These are phyloP conservation scores for Betula pendula DNA, from an alignment of 306 rosid species.

Conservation along the genomic window DNA sequence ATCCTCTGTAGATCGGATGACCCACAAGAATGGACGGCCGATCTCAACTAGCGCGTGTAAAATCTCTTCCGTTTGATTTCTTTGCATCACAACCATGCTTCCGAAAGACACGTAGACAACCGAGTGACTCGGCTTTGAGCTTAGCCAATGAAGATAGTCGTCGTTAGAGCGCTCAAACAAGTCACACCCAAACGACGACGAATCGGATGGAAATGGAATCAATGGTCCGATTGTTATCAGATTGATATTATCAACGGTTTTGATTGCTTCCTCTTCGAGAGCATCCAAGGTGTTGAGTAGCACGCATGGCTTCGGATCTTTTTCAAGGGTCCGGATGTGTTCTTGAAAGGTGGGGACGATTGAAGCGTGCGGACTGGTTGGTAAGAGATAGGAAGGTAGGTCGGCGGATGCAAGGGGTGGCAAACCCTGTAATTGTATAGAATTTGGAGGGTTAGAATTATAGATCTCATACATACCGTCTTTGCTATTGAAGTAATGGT, in stretches of 20 bases:
- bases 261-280: not conserved
- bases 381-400: conserved; percentile 4
- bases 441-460: not conserved
- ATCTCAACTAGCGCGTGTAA: not conserved
- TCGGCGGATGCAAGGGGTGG: not conserved
- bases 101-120: conserved; percentile 10
- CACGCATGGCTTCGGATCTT: not conserved
- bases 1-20: not conserved
- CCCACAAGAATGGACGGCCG: conserved; percentile 13
- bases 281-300: conserved; percentile 5
- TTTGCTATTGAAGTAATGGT: not conserved
- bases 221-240: not conserved
- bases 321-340: conserved; percentile 7
- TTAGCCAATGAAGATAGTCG: conserved; percentile 9
- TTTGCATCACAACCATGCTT: not conserved
- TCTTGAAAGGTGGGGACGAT: not conserved
- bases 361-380: conserved; percentile 1
- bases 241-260: not conserved
- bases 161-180: not conserved
- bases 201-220: conserved; percentile 6
- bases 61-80: conserved; percentile 1
- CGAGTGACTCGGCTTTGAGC: not conserved
- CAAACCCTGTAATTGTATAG: not conserved
- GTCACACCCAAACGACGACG: not conserved
- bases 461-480: not conserved